phyloP scores from a whole-genome alignment of 768 basidiomycete species.

The Mycena maculata region DNA sequence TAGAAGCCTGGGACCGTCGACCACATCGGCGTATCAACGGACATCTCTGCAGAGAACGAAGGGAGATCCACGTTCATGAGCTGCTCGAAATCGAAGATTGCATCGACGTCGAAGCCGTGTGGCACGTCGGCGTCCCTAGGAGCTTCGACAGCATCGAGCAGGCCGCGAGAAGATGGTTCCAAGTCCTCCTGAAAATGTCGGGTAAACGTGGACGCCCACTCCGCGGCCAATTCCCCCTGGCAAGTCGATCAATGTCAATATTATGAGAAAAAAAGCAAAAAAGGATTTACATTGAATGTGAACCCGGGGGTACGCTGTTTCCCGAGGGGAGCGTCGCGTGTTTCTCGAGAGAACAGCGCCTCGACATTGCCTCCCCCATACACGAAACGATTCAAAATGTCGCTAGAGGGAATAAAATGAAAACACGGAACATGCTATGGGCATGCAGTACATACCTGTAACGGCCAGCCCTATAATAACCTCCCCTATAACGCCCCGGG shows the following conservation, averaged over 20 bases:
- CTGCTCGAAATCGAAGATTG: background rate
- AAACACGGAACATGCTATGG: background rate
- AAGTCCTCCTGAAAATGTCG: too few relatives aligned
- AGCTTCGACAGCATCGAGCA: too few relatives aligned
- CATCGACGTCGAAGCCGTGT: background rate
- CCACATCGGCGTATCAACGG: constrained; percentile 17
- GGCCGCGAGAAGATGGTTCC: too few relatives aligned
- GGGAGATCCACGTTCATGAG: background rate
- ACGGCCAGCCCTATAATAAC: constrained; percentile 11
- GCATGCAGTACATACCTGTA: constrained; percentile 14
- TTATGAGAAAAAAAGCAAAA: too few relatives aligned
- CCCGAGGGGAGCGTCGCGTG: background rate
- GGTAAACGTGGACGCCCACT: too few relatives aligned
- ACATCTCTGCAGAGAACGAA: background rate
- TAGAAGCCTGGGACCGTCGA: constrained; percentile 14
- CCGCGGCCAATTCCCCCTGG: too few relatives aligned
- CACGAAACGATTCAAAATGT: constrained; percentile 23
- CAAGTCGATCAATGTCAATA: too few relatives aligned
- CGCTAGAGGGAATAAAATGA: constrained; percentile 12
- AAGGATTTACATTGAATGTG: too few relatives aligned
- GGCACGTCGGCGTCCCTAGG: too few relatives aligned
- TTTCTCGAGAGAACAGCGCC: background rate
- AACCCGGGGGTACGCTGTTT: constrained; percentile 4
- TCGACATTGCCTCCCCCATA: constrained; percentile 11
- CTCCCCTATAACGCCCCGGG: too few relatives aligned